Evolutionary conservation across 257 asterid species (phyloP), one percentile per base, ranked within the genome.

Genomic region (Asclepias syriaca): DNA sequence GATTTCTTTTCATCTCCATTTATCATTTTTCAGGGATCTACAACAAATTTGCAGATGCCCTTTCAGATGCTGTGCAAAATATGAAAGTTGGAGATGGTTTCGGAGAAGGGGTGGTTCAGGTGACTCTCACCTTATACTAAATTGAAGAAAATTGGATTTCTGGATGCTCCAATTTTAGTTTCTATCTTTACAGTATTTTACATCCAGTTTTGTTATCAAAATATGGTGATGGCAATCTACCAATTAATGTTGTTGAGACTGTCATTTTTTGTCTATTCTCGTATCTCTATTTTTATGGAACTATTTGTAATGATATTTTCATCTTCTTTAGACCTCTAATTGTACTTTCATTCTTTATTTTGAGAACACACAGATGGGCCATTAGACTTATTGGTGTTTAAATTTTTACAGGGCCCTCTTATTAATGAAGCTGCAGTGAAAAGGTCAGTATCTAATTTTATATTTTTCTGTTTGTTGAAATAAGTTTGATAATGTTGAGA

Each of bases 341-440:
- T 75, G 65, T 60, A 48, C 55, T 76, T 78, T 29, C 76, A 57
- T 73, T 77, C 54, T 55, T 74, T n/a, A 64, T 55, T 81, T 6
- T 59, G 9, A 32, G 67, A 59, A 59, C 60, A 70, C 69, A 61
- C 66, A 46, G 54, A 69, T 67, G 54, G 76, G 67, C 61, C 53
- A 32, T 69, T 12, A 45, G 77, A 66, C 46, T 80, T 32, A 67
- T 34, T 34, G 21, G 72, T 69, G 40, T 70, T 60, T 74, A 68
- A 37, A 63, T 48, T 55, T 73, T 68, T 76, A 71, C 86, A 92
- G 96, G 99, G 99, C 27, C 99, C 99, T 77, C 78, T 95, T 81
- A 92, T 95, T 68, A 95, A 95, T 79, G 97, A 90, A 74, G 92
- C 93, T 69, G 99, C 98, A 45, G 73, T 95, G 59, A 83, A 87